Percentiles rank a stretch among this genome's conserved stretches.
These are phyloP conservation scores for Colletotrichum zoysiae DNA, from an alignment of 2,329 filamentous ascomycete species.

Conservation along the genomic window DNA sequence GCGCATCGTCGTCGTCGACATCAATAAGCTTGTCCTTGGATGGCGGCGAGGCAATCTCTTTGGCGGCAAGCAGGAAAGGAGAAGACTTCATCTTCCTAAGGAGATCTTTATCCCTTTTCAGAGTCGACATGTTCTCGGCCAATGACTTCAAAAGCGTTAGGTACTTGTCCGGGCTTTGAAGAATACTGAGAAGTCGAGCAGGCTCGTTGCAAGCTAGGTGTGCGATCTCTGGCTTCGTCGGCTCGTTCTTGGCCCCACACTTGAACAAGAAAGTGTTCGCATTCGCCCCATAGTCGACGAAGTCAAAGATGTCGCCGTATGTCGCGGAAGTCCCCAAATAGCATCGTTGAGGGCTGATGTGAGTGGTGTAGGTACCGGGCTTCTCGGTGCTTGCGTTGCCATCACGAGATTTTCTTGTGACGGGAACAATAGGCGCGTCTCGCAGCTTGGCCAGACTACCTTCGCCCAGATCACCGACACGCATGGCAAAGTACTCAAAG, in stretches of 20 bases:
- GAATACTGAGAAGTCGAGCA: conserved; percentile 80
- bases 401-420: conserved; percentile 54
- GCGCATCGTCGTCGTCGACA: conserved; percentile 70
- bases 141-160: conserved; percentile 84
- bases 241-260: conserved; percentile 91
- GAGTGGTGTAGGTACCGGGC: conserved; percentile 54
- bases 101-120: conserved; percentile 84
- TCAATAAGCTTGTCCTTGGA: conserved; percentile 62
- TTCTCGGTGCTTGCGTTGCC: conserved; percentile 42
- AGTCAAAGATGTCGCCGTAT: conserved; percentile 95
- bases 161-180: conserved; percentile 89
- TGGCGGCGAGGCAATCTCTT: conserved; percentile 68
- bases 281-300: conserved; percentile 90
- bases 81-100: conserved; percentile 81
- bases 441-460: conserved; percentile 71
- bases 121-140: conserved; percentile 75
- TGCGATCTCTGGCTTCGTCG: conserved; percentile 87
- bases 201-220: conserved; percentile 87
- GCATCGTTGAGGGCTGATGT: conserved; percentile 77
- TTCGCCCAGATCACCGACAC: conserved; percentile 79
- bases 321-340: conserved; percentile 80
- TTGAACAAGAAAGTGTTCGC: conserved; percentile 91
- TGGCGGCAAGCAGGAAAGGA: conserved; percentile 85
- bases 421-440: conserved; percentile 78
- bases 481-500: conserved; percentile 86